Conservation (phyloP, 805 yeast species). For the Tanozyma kutaoensis region DNA sequence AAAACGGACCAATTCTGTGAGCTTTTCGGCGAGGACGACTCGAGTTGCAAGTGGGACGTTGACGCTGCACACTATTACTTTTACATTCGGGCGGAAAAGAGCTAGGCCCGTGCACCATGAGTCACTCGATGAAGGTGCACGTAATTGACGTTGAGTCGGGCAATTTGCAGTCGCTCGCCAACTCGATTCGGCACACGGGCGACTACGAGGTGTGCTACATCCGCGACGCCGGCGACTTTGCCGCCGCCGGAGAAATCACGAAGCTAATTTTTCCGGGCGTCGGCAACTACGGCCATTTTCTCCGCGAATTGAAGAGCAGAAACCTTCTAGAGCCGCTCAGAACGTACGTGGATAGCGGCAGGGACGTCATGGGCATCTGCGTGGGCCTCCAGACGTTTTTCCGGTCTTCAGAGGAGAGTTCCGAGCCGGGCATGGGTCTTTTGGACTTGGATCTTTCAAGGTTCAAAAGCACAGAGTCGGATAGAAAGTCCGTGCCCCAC, state of each 20-base stretch:
- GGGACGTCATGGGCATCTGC: slow-evolving; percentile 91
- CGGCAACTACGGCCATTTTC: slow-evolving; percentile 93
- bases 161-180: slow-evolving; percentile 75
- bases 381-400: slow-evolving; percentile 90
- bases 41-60: slow-evolving; percentile 2
- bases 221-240: slow-evolving; percentile 38
- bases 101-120: neutral
- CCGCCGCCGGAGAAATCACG: slow-evolving; percentile 27
- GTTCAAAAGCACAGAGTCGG: slow-evolving; percentile 34
- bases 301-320: slow-evolving; percentile 48
- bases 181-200: slow-evolving; percentile 75
- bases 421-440: slow-evolving; percentile 40
- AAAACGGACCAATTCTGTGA: slow-evolving; percentile 14
- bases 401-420: slow-evolving; percentile 61
- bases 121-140: slow-evolving; percentile 22
- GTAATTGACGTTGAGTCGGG: slow-evolving; percentile 93
- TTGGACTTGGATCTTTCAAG: slow-evolving; percentile 34
- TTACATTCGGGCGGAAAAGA: slow-evolving; percentile 13
- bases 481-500: slow-evolving; percentile 77
- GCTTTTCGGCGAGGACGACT: slow-evolving; percentile 6
- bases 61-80: slow-evolving; percentile 10
- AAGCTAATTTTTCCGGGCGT: slow-evolving; percentile 87
- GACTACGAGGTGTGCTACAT: slow-evolving; percentile 48
- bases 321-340: slow-evolving; percentile 55
- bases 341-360: slow-evolving; percentile 60